Evolutionary conservation across 441 rosid genomes (phyloP).

Genomic region (Corymbia calophylla): DNA sequence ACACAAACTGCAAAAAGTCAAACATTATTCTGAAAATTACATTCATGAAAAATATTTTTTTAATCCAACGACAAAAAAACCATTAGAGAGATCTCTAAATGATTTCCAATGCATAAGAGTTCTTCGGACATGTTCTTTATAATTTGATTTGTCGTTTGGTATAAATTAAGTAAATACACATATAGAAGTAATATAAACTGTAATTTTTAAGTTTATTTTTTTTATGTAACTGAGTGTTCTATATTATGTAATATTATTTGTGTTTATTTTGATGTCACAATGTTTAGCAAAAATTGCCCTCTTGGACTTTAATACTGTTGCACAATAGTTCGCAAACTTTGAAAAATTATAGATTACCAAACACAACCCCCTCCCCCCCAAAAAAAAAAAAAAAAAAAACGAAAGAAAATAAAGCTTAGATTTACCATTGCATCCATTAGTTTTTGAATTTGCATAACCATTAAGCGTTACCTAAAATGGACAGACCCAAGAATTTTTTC

Average conservation of each 20-base stretch:
- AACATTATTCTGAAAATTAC: neutral
- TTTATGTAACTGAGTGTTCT: neutral
- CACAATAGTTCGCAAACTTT: neutral
- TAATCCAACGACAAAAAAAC: neutral
- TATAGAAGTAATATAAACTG: neutral
- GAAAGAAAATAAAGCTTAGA: too few species aligned
- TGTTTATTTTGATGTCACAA: neutral
- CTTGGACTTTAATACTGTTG: neutral
- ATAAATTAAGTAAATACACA: neutral
- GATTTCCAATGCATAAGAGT: neutral
- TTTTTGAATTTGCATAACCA: fast-evolving
- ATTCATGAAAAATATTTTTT: neutral
- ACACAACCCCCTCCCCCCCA: neutral
- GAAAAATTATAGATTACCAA: neutral
- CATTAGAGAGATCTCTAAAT: neutral
- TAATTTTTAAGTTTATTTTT: neutral
- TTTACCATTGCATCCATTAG: neutral
- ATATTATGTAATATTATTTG: neutral
- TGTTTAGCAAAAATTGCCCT: neutral
- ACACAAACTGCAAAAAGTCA: fast-evolving
- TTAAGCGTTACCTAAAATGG: neutral
- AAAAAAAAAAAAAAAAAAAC: too few species aligned
- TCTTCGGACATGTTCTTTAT: neutral
- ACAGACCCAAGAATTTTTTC: neutral
- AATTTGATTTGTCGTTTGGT: neutral